A percentile compares a stretch with the other conserved stretches of the same genome.
phyloP scores from a whole-genome alignment of 1,284 basidiomycete genomes.

The Ustilago vetiveriae region DNA sequence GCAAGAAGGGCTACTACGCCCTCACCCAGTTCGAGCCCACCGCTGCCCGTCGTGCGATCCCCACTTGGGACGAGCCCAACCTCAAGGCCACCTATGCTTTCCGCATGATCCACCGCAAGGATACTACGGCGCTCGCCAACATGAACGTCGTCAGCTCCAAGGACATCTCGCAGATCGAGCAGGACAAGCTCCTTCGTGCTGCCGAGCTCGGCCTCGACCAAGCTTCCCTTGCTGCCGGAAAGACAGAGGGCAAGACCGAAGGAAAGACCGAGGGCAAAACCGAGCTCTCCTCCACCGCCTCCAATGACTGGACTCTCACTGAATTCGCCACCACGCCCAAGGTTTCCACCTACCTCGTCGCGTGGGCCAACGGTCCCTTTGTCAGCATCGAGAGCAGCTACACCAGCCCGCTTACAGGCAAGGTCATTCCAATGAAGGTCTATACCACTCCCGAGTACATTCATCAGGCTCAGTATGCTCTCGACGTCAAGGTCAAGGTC shows the following conservation, averaged over 20 bases:
- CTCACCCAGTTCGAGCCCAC: conserved; percentile 76
- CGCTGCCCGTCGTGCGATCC: conserved; percentile 74
- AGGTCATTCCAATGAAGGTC: conserved; percentile 82
- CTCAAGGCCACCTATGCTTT: conserved; percentile 87
- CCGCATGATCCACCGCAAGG: conserved; percentile 84
- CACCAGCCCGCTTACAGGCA: conserved; percentile 82
- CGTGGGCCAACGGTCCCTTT: conserved; percentile 88
- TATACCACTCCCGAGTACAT: conserved; percentile 87
- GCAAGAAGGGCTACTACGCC: conserved; percentile 68
- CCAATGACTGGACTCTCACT: conserved; percentile 66
- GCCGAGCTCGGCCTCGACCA: conserved; percentile 73
- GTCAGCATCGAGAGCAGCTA: conserved; percentile 79
- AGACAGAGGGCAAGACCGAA: conserved; percentile 66
- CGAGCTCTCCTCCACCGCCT: conserved; percentile 29
- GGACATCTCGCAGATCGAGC: conserved; percentile 47
- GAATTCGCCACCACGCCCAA: conserved; percentile 67
- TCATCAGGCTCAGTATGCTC: conserved; percentile 77
- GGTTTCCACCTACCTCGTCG: conserved; percentile 91
- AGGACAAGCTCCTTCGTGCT: conserved; percentile 69
- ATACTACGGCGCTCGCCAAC: conserved; percentile 76
- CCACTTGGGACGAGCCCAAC: conserved; percentile 88
- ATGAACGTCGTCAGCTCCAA: conserved; percentile 71
- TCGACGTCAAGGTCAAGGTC: conserved; percentile 87
- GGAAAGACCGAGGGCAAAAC: conserved; percentile 55
- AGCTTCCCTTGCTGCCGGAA: conserved; percentile 71